Evolutionary conservation across 805 yeast species (phyloP).

Genomic region (Metschnikowia drakensbergensis): DNA sequence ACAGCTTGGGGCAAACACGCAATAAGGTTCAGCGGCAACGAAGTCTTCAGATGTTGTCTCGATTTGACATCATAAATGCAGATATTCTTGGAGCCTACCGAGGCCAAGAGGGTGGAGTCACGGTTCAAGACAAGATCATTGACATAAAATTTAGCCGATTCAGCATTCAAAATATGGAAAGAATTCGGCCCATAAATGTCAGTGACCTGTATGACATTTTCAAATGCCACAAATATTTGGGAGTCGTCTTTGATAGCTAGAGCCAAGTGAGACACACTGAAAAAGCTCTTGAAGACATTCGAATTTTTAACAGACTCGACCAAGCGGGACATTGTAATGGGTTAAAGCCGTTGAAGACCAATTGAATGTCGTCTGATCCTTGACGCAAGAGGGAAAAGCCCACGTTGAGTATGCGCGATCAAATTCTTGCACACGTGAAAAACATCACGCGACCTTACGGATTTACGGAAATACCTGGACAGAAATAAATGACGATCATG

Average conservation of each 20-base stretch:
- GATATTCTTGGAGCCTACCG: slow-evolving; percentile 9
- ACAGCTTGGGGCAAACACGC: not conserved
- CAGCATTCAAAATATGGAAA: slow-evolving; percentile 7
- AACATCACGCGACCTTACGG: not conserved
- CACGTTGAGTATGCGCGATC: not conserved
- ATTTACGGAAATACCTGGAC: not conserved
- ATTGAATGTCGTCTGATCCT: not conserved
- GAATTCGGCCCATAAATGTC: slow-evolving; percentile 6
- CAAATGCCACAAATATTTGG: slow-evolving; percentile 12
- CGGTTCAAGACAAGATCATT: slow-evolving; percentile 10
- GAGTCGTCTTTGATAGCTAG: slow-evolving; percentile 11
- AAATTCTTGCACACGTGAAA: not conserved
- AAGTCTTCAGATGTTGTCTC: slow-evolving; percentile 1
- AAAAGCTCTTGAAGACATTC: slow-evolving; percentile 7
- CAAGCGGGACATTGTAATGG: not conserved
- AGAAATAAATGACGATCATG: not conserved
- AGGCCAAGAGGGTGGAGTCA: slow-evolving; percentile 12
- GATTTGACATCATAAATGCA: slow-evolving; percentile 10
- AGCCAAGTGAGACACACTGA: not conserved
- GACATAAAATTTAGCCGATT: slow-evolving; percentile 5
- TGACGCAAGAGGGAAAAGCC: not conserved
- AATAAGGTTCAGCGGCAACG: not conserved
- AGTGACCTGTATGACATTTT: slow-evolving; percentile 12
- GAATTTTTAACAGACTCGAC: slow-evolving; percentile 1
- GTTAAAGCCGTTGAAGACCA: not conserved